A percentile compares a stretch with the other conserved stretches of the same genome.
These are phyloP conservation scores for Geotrichum phurueaensis DNA, from an alignment of 1,139 yeast species.

Conservation along the genomic window DNA sequence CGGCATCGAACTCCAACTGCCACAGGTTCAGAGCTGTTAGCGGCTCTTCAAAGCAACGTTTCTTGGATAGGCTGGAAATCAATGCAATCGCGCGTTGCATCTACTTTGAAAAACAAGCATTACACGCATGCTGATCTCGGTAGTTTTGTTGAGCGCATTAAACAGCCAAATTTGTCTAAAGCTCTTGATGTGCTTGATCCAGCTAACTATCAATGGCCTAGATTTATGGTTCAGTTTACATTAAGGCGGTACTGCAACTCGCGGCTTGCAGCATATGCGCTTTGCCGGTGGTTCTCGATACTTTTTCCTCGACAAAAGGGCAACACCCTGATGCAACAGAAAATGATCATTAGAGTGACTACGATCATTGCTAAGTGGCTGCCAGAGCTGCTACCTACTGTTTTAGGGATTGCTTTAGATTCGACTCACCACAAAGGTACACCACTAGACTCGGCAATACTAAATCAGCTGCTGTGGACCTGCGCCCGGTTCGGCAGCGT, in stretches of 20 bases:
- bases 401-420: constrained; percentile 25
- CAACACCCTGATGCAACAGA: constrained; percentile 23
- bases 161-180: constrained; percentile 19
- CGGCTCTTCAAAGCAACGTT: background rate
- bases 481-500: constrained; percentile 28
- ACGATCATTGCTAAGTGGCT: constrained; percentile 23
- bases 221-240: constrained; percentile 28
- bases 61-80: background rate
- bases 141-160: constrained; percentile 26
- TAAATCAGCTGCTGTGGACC: constrained; percentile 33
- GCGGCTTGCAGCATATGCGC: constrained; percentile 26
- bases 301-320: background rate
- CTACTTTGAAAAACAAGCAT: constrained; percentile 18
- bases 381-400: constrained; percentile 29
- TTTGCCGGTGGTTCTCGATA: constrained; percentile 19
- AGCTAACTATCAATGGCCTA: constrained; percentile 28
- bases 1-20: background rate
- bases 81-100: background rate
- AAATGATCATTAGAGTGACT: constrained; percentile 24
- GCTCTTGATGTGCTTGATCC: constrained; percentile 26
- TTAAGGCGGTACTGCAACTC: constrained; percentile 25
- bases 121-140: constrained; percentile 20
- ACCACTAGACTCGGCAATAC: constrained; percentile 11
- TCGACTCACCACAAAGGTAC: constrained; percentile 16
- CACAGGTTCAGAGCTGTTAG: background rate